These are phyloP conservation scores for Meyerozyma guilliermondii DNA, from an alignment of 1,139 yeast species.

Conservation along the genomic window DNA sequence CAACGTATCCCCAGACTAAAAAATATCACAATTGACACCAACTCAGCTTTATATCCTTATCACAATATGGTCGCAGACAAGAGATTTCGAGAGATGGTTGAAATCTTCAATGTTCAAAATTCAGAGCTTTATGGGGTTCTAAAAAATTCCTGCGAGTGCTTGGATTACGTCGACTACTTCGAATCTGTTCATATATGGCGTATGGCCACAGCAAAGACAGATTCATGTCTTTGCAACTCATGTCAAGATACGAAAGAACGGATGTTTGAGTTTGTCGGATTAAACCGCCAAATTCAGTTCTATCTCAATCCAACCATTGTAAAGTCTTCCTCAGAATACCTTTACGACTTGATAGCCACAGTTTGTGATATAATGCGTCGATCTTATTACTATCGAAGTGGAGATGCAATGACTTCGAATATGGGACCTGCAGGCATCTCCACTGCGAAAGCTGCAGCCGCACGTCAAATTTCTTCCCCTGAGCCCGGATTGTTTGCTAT, in stretches of 20 bases:
- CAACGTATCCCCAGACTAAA: background rate
- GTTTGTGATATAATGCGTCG: slow-evolving; percentile 3
- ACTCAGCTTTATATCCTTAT: slow-evolving; percentile 8
- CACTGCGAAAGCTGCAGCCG: slow-evolving; percentile 1
- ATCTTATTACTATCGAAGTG: background rate
- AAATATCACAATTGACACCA: slow-evolving; percentile 6
- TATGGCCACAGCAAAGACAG: slow-evolving; percentile 1
- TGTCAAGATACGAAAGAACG: slow-evolving; percentile 2
- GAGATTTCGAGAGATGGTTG: slow-evolving; percentile 3
- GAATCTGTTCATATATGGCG: slow-evolving; percentile 10
- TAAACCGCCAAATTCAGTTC: slow-evolving; percentile 11
- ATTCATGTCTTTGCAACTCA: background rate
- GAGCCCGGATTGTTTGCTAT: slow-evolving; percentile 1
- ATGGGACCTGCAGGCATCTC: background rate
- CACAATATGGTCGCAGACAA: slow-evolving; percentile 5
- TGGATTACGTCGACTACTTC: slow-evolving; percentile 7
- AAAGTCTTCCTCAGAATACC: slow-evolving; percentile 6
- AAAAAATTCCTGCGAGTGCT: background rate
- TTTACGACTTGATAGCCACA: slow-evolving; percentile 7
- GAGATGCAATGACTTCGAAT: background rate
- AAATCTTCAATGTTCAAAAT: slow-evolving; percentile 5
- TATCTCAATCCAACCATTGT: slow-evolving; percentile 11
- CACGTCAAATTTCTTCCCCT: slow-evolving; percentile 1
- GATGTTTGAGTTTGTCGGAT: slow-evolving; percentile 5
- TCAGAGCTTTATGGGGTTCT: slow-evolving; percentile 3